A percentile compares a stretch with the other conserved stretches of the same genome.
Evolutionary conservation across 345 rosid species (phyloP).

Genomic region (Angophora floribunda): DNA sequence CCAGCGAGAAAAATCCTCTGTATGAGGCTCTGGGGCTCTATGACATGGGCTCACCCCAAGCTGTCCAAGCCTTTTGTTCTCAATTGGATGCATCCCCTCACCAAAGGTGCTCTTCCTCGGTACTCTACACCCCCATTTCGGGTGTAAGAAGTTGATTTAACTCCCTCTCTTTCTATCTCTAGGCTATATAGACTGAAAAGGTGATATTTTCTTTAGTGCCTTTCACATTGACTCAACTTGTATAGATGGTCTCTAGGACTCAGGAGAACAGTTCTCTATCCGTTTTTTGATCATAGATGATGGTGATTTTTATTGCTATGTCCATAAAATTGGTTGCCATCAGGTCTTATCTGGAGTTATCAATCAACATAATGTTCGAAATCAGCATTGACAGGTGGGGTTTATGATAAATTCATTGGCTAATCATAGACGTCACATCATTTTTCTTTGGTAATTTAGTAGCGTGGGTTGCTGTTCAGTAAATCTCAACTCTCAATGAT

Average conservation of each 20-base stretch:
- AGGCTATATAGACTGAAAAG: not conserved
- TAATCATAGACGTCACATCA: not conserved
- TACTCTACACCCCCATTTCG: not conserved
- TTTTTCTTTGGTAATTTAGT: not conserved
- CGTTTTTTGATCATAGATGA: not conserved
- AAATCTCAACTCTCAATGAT: not conserved
- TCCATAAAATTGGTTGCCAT: not conserved
- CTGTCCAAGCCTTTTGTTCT: slow-evolving; percentile 52
- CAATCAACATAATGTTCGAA: not conserved
- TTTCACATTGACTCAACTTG: not conserved
- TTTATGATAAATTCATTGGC: not conserved
- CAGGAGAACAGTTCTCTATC: not conserved
- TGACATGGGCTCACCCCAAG: slow-evolving; percentile 52
- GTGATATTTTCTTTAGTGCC: not conserved
- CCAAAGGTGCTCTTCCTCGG: slow-evolving; percentile 38
- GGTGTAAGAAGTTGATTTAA: not conserved
- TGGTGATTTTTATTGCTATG: not conserved
- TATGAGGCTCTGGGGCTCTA: slow-evolving; percentile 81
- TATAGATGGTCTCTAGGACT: not conserved
- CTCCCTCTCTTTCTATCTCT: not conserved
- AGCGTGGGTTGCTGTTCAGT: not conserved
- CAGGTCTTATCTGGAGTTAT: not conserved
- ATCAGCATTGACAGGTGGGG: not conserved
- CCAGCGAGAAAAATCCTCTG: slow-evolving; percentile 47
- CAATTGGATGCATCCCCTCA: slow-evolving; percentile 53